These are phyloP conservation scores for Parastagonospora nodorum DNA, from an alignment of 2,329 filamentous ascomycete species.

Conservation along the genomic window DNA sequence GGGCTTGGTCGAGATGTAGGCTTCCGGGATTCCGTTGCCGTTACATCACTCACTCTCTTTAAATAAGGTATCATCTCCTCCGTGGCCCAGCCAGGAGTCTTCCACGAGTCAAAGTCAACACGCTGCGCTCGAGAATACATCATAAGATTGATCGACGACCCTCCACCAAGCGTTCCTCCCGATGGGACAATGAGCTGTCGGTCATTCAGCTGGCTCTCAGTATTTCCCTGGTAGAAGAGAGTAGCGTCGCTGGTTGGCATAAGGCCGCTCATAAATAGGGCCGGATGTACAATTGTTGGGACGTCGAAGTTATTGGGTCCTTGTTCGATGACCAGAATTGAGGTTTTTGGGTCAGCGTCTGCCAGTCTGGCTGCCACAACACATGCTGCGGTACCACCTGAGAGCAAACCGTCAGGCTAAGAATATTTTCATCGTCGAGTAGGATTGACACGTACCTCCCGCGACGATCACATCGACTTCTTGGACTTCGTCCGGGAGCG, in stretches of 20 bases:
- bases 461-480: too few relatives aligned
- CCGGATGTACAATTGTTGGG: constrained; percentile 58
- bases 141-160: constrained; percentile 51
- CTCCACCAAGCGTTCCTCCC: constrained; percentile 65
- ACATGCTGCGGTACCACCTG: constrained; percentile 24
- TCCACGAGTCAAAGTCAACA: constrained; percentile 59
- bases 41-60: constrained; percentile 52
- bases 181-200: constrained; percentile 51
- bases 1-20: too few relatives aligned
- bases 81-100: constrained; percentile 57
- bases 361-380: constrained; percentile 53
- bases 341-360: constrained; percentile 40
- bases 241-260: constrained; percentile 56
- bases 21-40: background rate
- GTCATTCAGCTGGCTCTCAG: constrained; percentile 52
- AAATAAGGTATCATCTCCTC: constrained; percentile 60
- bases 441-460: too few relatives aligned
- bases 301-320: constrained; percentile 59
- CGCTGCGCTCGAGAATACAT: constrained; percentile 53
- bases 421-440: too few relatives aligned
- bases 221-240: constrained; percentile 57
- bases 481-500: too few relatives aligned
- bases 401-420: too few relatives aligned
- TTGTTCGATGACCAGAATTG: constrained; percentile 56
- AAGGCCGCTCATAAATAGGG: constrained; percentile 55